These are phyloP conservation scores for Dissoconium aciculare DNA, from an alignment of 2,329 filamentous ascomycete genomes.

Conservation along the genomic window DNA sequence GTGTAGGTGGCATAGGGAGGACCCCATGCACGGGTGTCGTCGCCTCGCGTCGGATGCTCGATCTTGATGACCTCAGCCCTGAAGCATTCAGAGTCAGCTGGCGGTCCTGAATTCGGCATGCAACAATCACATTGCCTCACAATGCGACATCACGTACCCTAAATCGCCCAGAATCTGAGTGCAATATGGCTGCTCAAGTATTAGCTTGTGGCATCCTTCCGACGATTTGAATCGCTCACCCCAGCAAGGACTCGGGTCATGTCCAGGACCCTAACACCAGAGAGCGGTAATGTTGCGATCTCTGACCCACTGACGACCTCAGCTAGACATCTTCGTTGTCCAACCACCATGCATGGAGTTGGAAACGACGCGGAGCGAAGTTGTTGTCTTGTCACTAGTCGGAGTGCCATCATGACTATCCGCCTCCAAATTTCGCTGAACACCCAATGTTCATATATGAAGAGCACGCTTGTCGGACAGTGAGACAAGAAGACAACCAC, in stretches of 20 bases:
- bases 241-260: slow-evolving; percentile 94
- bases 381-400: no score
- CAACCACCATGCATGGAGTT: no score
- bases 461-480: no score
- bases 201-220: not conserved
- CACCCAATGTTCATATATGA: no score
- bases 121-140: no score
- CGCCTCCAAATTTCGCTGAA: no score
- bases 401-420: no score
- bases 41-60: slow-evolving; percentile 78
- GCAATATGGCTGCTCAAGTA: slow-evolving; percentile 62
- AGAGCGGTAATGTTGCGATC: slow-evolving; percentile 49
- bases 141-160: slow-evolving; percentile 71
- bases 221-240: slow-evolving; percentile 33
- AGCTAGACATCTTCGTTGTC: slow-evolving; percentile 27
- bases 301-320: slow-evolving; percentile 26
- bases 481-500: no score
- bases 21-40: slow-evolving; percentile 93
- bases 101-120: slow-evolving; percentile 22
- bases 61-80: slow-evolving; percentile 96
- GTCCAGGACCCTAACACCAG: slow-evolving; percentile 79
- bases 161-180: slow-evolving; percentile 94
- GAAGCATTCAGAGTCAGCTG: slow-evolving; percentile 8
- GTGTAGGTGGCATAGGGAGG: slow-evolving; percentile 77
- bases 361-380: no score